Evolutionary conservation across 768 basidiomycete species (phyloP).

Genomic region (Pluteus cervinus): DNA sequence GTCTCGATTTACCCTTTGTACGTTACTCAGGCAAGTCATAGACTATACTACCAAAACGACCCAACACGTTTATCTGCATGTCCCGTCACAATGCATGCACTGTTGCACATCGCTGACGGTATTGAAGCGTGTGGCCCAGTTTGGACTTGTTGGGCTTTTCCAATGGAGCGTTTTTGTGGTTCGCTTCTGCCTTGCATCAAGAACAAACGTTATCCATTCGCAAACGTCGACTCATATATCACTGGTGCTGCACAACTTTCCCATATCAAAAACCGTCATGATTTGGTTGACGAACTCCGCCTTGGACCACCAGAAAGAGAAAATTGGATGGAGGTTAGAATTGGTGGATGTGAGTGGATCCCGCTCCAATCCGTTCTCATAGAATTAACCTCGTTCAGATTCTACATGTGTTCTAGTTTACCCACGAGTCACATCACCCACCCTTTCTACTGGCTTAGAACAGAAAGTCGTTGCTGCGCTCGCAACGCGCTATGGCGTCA

Average conservation of each 20-base stretch:
- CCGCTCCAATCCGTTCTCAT: too few species aligned
- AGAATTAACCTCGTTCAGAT: too few species aligned
- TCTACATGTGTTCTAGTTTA: too few species aligned
- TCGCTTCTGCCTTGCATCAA: constrained; percentile 15
- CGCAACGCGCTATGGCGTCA: constrained; percentile 10
- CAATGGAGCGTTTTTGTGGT: constrained; percentile 28
- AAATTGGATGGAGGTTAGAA: neutral
- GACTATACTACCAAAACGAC: constrained; percentile 26
- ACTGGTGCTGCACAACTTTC: constrained; percentile 23
- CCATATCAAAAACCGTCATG: constrained; percentile 21
- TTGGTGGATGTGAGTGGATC: constrained; percentile 1
- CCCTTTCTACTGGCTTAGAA: too few species aligned
- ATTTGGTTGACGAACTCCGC: constrained; percentile 16
- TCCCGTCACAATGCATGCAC: constrained; percentile 24
- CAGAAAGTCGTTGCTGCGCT: constrained; percentile 14
- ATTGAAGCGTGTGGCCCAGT: constrained; percentile 25
- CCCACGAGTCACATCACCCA: too few species aligned
- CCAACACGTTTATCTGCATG: constrained; percentile 19
- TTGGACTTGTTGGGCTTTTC: constrained; percentile 29
- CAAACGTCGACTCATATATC: constrained; percentile 17
- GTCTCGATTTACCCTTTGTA: neutral
- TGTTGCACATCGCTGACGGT: constrained; percentile 25
- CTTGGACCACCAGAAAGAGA: neutral
- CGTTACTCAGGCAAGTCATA: constrained; percentile 5
- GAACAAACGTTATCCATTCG: constrained; percentile 19